Base-by-base conservation (phyloP, 257 asterid genomes). In the Cordia subcordata region DNA sequence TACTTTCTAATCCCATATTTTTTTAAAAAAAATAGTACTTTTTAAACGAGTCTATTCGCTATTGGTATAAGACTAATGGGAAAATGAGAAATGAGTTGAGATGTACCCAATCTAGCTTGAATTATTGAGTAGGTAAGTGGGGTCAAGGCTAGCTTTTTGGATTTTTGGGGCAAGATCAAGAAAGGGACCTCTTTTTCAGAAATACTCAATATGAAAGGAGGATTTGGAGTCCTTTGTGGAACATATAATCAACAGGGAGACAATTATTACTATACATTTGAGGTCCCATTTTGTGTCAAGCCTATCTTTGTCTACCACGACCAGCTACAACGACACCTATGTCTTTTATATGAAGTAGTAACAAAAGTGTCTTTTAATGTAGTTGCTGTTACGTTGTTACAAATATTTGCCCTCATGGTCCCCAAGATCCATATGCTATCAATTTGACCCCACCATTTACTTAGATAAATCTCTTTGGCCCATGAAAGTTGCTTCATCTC, bases 261-360 rank as follows among this genome's bases (percentile, higher is more conserved):
- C 75, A 72, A 79, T 75, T 35, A 77, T 77, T 77, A 68, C 18
- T 55, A 49, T 10, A 18, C n/a, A n/a, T n/a, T 52, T 51, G 67
- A 72, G 90, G 86, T 46, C 86, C 90, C 90, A 72, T 66, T 27
- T 16, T 70, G 66, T 57, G 65, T 47, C 62, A 71, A 59, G 63
- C 70, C 60, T 45, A 59, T 64, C 68, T 21, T 33, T 60, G 62
- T 62, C 76, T 37, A 67, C 58, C 50, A 49, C 67, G 76, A 63
- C 73, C 65, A 67, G 14, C 73, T 73, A 70, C 73, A 55, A 58
- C 62, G 84, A 75, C 74, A 63, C 68, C 57, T 59, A 65, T 75
- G 81, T 78, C 80, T 71, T 65, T 53, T 75, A 56, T 64, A 4
- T 8, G 10, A 71, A 59, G 75, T 75, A 73, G 59, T 55, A 64